These are phyloP conservation scores for Vickermania ingenoplastis DNA, from an alignment of 208 protist genomes.

Conservation along the genomic window DNA sequence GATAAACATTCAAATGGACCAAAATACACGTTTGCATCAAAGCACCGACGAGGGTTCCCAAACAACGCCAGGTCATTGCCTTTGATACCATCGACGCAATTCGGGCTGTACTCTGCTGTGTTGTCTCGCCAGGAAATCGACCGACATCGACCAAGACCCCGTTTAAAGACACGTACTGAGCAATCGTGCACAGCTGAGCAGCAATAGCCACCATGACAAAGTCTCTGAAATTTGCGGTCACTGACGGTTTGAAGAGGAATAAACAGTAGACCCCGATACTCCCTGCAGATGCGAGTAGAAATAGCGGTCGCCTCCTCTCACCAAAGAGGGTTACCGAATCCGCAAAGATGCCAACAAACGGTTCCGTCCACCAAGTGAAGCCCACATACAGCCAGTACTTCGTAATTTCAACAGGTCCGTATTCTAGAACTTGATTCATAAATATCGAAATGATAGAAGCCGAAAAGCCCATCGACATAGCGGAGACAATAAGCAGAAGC, in stretches of 20 bases:
- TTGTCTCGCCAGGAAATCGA: conserved; percentile 25
- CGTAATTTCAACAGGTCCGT: neutral
- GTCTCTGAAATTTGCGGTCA: conserved; percentile 7
- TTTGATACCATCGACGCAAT: conserved; percentile 31
- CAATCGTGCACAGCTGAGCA: conserved; percentile 24
- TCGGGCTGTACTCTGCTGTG: conserved; percentile 22
- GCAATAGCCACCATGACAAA: conserved; percentile 24
- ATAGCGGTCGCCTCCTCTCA: conserved; percentile 34
- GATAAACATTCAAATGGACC: conserved; percentile 1
- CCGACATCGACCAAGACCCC: conserved; percentile 36
- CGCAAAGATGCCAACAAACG: neutral
- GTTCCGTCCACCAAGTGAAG: neutral
- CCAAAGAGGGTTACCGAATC: conserved; percentile 1
- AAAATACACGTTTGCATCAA: conserved; percentile 21
- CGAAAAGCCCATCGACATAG: neutral
- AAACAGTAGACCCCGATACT: conserved; percentile 20
- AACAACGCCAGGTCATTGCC: conserved; percentile 36
- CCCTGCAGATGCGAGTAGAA: conserved; percentile 10
- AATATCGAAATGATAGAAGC: neutral
- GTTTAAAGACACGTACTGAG: conserved; percentile 35
- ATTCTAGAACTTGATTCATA: conserved; percentile 1
- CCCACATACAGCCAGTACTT: conserved; percentile 2
- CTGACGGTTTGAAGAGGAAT: conserved; percentile 5
- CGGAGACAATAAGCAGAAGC: neutral
- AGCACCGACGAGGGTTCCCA: conserved; percentile 19